Evolutionary conservation across 345 rosid species (phyloP), one percentile per base, ranked within the genome.

Genomic region (Camelina sativa): DNA sequence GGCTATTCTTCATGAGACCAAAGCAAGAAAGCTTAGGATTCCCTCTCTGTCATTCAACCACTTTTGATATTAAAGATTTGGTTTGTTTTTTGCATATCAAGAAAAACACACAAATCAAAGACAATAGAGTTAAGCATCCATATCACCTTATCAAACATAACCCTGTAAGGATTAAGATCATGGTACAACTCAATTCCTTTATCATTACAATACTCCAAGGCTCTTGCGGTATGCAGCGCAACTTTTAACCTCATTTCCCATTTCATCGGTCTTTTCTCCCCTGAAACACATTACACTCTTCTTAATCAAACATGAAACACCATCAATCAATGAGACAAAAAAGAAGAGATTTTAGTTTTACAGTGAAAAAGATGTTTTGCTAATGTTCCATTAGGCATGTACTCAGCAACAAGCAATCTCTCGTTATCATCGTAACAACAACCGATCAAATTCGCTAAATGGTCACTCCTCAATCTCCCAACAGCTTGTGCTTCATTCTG

Each of bases 201-300:
- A 48, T 84, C 84, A 80, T 86, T 79, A 74, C 97, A 90, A 73
- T 81, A 92, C 62, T 90, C 91, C 56, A 95, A 76, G 10, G 97
- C 97, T 84, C 86, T 89, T 11, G 96, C 90, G 67, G 91, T 79
- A 81, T 86, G 84, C 8, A 90, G 66, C 9, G 97, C 96, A 76
- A 90, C 97, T 65, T 92, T 85, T 73, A 92, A 79, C 72, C 97
- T 85, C 87, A 85, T 90, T 71, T 89, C 89, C 99, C 97, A 95
- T 84, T 89, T 87, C 99, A 95, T 95, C 1, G 97, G 97, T 80
- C 84, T 91, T 67, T 80, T 89, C 76, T 92, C 97, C 97, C 99
- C 97, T 89, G 73, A 65, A 64, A 54, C 48, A 59, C 37, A 62
- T 43, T 32, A 72, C 53, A 69, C n/a, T 53, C 22, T 53, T 75